Base-by-base conservation (phyloP, 805 yeast species). In the Candida yuanshanica region DNA sequence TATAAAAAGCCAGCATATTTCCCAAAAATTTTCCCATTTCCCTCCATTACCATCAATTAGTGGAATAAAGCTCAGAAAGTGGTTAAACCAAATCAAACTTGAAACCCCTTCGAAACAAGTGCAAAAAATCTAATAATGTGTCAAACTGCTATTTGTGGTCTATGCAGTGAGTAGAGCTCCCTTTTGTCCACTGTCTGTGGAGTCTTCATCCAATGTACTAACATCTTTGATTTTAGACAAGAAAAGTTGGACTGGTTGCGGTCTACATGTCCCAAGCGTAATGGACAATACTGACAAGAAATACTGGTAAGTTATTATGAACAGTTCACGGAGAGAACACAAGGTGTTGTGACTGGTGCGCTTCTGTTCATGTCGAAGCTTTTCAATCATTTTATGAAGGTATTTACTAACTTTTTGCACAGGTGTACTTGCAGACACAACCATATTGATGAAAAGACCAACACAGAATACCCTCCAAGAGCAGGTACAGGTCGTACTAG, bases 241-340 rank as follows among this genome's bases (percentile, higher is more conserved):
- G 53, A 76, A 77, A 50, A 68, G 81, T 12, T 78, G 84, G 84
- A 69, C 79, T 33, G 83, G 83, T n/a, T 75, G 80, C 49, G 81
- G 82, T 22, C 35, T 59, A n/a, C 82, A 78, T 50, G 62, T 77
- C 33, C 46, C 69, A n/a, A 48, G 57, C 13, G 79, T 78, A n/a
- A 76, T 78, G 83, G 70, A 69, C 39, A 49, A 53, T 42, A 73
- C 79, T 17, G 73, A 71, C 23, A 65, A 62, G 42, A 59, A 58
- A 17, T 63, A 60, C 43, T 59, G 64, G 62, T 55, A 26, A 37
- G 58, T 53, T 33, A 18, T n/a, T n/a, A 18, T 13, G 38, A 2
- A 14, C 7, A 27, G 18, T 14, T 4, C 5, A 14, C 3, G 18
- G 18, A 3, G 16, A 4, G 12, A 22, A 7, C 24, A 7, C 9